These are phyloP conservation scores for Neurospora sublineolata DNA, from an alignment of 495 filamentous ascomycete genomes.

Conservation along the genomic window DNA sequence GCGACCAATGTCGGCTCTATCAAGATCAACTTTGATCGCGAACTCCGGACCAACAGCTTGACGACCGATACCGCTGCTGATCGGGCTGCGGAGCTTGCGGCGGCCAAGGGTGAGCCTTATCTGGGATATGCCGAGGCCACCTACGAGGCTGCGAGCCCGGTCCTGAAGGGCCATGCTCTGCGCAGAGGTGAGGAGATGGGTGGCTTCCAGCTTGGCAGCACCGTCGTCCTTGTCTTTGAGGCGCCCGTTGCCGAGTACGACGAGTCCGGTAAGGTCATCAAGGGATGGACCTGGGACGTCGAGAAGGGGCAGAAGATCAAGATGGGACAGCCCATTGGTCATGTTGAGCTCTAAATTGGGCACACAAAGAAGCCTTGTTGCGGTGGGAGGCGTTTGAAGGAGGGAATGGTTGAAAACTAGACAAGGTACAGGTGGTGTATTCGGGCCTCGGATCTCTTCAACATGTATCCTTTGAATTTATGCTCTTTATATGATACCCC, in stretches of 20 bases:
- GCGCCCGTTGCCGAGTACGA: conserved; percentile 61
- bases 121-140: conserved; percentile 83
- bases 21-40: conserved; percentile 91
- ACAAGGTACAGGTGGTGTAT: background rate
- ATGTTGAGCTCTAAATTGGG: conserved; percentile 20
- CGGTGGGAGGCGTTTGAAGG: background rate
- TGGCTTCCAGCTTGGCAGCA: conserved; percentile 91
- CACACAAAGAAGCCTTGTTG: background rate
- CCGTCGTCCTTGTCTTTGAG: conserved; percentile 94
- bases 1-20: conserved; percentile 99
- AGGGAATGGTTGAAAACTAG: background rate
- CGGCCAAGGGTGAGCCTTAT: conserved; percentile 65
- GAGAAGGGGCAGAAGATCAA: conserved; percentile 79
- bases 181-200: conserved; percentile 92
- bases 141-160: conserved; percentile 63
- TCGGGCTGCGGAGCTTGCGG: conserved; percentile 64
- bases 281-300: conserved; percentile 73
- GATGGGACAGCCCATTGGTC: conserved; percentile 77
- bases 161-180: conserved; percentile 74
- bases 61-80: conserved; percentile 84
- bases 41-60: conserved; percentile 85
- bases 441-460: background rate
- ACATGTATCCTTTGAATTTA: background rate
- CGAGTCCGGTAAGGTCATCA: conserved; percentile 49
- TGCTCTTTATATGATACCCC: background rate